Base-by-base conservation (phyloP, 129 eudicot genomes). In the Silybum marianum region DNA sequence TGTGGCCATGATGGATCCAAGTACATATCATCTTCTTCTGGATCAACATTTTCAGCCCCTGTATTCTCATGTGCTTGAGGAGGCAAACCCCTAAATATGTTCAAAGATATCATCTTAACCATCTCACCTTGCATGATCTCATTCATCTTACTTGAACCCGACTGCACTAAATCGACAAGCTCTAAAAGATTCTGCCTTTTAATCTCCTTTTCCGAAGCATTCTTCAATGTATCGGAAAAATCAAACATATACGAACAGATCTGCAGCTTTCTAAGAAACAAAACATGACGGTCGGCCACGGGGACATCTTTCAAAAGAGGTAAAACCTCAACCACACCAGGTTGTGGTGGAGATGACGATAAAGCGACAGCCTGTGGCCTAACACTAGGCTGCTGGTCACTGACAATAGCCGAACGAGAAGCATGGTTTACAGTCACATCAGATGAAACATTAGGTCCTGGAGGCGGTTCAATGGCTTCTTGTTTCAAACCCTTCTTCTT, bases 1-100 rank as follows among this genome's bases (percentile, higher is more conserved):
- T 90, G 93, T n/a, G 87, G 89, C 93, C 93, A 90, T 4, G 85
- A 79, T 8, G 91, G 93, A 48, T 87, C 91, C 87, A 87, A 78
- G 73, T 80, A 85, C 84, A 85, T 76, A 22, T 87, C 93, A 30
- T 85, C 93, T 75, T 90, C 93, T 34, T 90, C 96, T 9, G 89
- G 89, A 46, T 91, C 93, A 34, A 83, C 88, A 74, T 48, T 69
- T 71, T 84, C 89, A 3, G 77, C 30, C 13, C 93, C 91, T 1
- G 89, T 87, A 77, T 85, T 88, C 54, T 91, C 93, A 23, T 89
- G 88, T 7, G 90, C 36, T 36, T 89, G 83, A 12, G 92, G 96
- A 14, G 92, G 96, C 80, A 88, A 85, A 82, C 93, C 87, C 74
- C 96, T 75, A 65, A 89, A 91, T 7, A 91, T 84, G 79, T 89